These are phyloP conservation scores for Phyllosticta paracitricarpa DNA, from an alignment of 2,329 filamentous ascomycete genomes.

Conservation along the genomic window DNA sequence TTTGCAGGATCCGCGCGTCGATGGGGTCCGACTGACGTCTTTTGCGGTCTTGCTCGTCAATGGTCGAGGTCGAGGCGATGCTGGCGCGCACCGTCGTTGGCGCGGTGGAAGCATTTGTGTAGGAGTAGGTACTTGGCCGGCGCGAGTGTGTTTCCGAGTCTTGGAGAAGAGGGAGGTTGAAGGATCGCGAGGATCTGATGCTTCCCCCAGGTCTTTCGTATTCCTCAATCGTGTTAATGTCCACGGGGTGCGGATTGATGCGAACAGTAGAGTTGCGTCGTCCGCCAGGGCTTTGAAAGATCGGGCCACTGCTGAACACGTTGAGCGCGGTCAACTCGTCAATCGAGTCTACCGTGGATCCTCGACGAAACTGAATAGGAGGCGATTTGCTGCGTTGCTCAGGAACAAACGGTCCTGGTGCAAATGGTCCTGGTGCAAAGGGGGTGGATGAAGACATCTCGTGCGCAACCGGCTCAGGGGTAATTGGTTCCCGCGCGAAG, in stretches of 20 bases:
- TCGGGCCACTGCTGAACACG: not conserved
- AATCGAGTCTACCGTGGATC: not conserved
- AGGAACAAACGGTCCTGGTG: not conserved
- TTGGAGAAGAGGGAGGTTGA: not conserved
- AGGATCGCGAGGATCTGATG: not conserved
- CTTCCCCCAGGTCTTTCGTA: not conserved
- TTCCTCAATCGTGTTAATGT: not conserved
- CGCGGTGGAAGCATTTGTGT: not conserved
- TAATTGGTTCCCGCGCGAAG: not conserved
- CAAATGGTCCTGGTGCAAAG: not conserved
- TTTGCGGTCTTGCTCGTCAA: not conserved
- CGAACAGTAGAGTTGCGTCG: constrained; percentile 5
- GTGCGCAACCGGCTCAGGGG: not conserved
- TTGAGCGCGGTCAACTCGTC: not conserved
- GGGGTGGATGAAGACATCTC: not conserved
- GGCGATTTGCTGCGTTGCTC: not conserved
- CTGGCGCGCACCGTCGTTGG: not conserved
- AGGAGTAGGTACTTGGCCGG: not conserved
- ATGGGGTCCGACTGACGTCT: not conserved
- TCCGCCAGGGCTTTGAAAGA: not conserved
- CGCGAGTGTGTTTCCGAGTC: not conserved
- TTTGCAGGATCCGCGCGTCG: not conserved
- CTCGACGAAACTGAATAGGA: not conserved
- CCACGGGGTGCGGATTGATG: not conserved
- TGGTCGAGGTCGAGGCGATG: not conserved